These are phyloP conservation scores for Candida sanyaensis DNA, from an alignment of 1,139 yeast species.

Conservation along the genomic window DNA sequence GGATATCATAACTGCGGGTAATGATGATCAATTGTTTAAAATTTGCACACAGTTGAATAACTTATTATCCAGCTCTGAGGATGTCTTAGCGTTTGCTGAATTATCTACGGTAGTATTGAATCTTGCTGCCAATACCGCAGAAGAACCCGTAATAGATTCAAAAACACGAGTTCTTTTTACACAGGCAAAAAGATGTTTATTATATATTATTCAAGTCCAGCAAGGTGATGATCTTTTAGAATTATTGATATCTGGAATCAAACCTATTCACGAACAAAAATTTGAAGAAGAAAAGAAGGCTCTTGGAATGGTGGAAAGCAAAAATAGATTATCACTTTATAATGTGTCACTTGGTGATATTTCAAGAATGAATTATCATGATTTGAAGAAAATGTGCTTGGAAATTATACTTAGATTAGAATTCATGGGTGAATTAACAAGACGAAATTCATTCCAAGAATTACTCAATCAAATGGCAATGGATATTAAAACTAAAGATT, in stretches of 20 bases:
- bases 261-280: slow-evolving; percentile 62
- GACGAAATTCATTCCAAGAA: slow-evolving; percentile 75
- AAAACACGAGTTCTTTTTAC: slow-evolving; percentile 61
- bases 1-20: slow-evolving; percentile 48
- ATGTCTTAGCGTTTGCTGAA: slow-evolving; percentile 43
- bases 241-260: slow-evolving; percentile 70
- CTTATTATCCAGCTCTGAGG: slow-evolving; percentile 39
- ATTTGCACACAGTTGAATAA: slow-evolving; percentile 35
- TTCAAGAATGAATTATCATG: slow-evolving; percentile 63
- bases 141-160: slow-evolving; percentile 43
- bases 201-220: slow-evolving; percentile 83
- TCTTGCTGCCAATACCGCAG: slow-evolving; percentile 54
- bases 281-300: slow-evolving; percentile 54
- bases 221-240: slow-evolving; percentile 72
- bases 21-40: slow-evolving; percentile 58
- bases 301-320: slow-evolving; percentile 22
- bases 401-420: slow-evolving; percentile 80
- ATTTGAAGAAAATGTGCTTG: slow-evolving; percentile 73
- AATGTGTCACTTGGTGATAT: slow-evolving; percentile 48
- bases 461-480: slow-evolving; percentile 79
- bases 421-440: slow-evolving; percentile 60
- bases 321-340: slow-evolving; percentile 28
- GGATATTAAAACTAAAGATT: slow-evolving; percentile 80
- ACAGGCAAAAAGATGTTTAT: slow-evolving; percentile 78
- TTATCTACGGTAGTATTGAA: slow-evolving; percentile 39